phyloP scores from a whole-genome alignment of 805 yeast species.

The Saccharomycopsis sp. region DNA sequence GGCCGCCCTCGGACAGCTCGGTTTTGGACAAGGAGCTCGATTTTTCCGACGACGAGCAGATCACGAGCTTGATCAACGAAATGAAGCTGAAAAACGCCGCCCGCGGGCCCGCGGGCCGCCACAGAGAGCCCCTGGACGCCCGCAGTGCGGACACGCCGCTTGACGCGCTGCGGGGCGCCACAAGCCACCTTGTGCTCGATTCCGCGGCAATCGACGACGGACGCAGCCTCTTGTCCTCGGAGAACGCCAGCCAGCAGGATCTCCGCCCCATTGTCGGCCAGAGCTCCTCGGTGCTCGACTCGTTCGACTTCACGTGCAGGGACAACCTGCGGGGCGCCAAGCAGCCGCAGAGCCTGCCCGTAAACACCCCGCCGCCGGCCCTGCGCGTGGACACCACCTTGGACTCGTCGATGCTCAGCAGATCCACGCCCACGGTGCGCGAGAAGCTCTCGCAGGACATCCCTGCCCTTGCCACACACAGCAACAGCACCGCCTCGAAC shows the following conservation, averaged over 20 bases:
- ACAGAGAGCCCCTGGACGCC: background rate
- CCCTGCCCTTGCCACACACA: background rate
- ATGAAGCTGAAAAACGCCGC: conserved; percentile 6
- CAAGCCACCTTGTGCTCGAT: background rate
- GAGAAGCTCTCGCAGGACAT: conserved; percentile 7
- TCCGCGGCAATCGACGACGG: background rate
- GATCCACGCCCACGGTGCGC: conserved; percentile 7
- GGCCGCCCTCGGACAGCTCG: conserved; percentile 14
- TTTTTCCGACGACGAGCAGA: conserved; percentile 19
- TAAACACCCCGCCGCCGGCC: background rate
- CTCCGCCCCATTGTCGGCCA: background rate
- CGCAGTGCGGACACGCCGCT: too few species aligned
- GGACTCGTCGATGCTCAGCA: background rate
- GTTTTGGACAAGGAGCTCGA: conserved; percentile 17
- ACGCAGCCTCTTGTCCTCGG: background rate
- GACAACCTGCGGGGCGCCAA: background rate
- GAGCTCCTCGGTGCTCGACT: background rate
- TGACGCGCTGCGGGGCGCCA: background rate
- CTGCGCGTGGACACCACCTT: background rate
- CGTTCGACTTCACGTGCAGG: background rate
- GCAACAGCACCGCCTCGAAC: background rate
- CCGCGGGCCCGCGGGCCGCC: background rate
- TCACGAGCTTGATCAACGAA: conserved; percentile 18
- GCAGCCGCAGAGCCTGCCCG: background rate
- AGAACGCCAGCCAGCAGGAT: background rate